Base-by-base conservation (phyloP, 495 filamentous ascomycete species). In the Immersiella caudata region DNA sequence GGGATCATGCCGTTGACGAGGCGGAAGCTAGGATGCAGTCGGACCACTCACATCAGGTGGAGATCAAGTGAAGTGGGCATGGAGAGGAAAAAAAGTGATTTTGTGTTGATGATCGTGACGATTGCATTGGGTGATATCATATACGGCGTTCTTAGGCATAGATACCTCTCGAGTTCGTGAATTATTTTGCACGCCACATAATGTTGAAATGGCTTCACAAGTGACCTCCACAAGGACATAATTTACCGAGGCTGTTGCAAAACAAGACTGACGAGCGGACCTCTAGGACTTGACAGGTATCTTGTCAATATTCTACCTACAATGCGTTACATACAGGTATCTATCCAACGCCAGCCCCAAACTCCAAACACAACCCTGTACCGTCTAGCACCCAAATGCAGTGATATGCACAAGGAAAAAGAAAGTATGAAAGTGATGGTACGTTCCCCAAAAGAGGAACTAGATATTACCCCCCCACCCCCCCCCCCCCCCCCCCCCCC, bases 1-100 rank as follows among this genome's bases (percentile, higher is more conserved):
- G 74, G 74, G 68, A 74, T 33, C 67, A 70, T n/a, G 74, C 74
- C 0, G 74, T 76, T 7, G 68, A 70, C 29, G 72, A 74, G 33
- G 74, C 74, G 0, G 74, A 76, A 60, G 67, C 64, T 50, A 59
- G 74, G 40, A 64, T 76, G 68, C 65, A 65, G 55, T 73, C 70
- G 11, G 74, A 76, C 60, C 70, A 75, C 8, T 63, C 55, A 18
- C 54, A 60, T 54, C 67, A 60, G 40, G 51, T 56, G 6, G 70
- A 72, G 56, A 60, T 67, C 26, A 72, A 72, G 56, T 72, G 33
- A 36, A 0, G 1, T 20, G 52, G 9, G n/a, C 4, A 22, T 2
- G 52, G 52, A 2, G 6, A 26, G 24, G 9, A 2, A 55, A 55
- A 55, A 4, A 12, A 3, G 16, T 52, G 49, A n/a, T n/a, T n/a